phyloP scores from a whole-genome alignment of 2,329 filamentous ascomycete genomes.

The Aspergillus brunneoviolaceus region DNA sequence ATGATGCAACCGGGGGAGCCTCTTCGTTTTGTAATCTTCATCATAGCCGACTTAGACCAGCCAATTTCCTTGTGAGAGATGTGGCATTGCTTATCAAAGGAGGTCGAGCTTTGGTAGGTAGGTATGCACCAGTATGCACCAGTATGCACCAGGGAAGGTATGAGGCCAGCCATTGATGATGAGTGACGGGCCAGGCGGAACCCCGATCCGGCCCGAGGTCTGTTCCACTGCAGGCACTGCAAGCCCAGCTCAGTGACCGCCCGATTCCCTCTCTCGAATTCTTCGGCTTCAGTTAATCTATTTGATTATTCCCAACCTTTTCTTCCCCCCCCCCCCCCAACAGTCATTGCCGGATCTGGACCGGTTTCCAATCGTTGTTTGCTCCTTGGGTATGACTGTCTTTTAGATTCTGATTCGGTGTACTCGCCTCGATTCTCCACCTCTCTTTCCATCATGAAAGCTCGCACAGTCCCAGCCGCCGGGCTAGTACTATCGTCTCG shows the following conservation, averaged over 20 bases:
- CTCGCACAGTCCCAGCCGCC: conserved; percentile 38
- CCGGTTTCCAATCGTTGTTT: conserved; percentile 1
- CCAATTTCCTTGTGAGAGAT: not conserved
- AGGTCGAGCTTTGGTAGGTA: not conserved
- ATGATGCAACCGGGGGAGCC: not conserved
- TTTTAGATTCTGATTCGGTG: not conserved
- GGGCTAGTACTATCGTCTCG: conserved; percentile 36
- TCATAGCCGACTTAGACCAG: not conserved
- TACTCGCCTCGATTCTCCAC: not conserved
- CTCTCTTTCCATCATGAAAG: conserved; percentile 36
- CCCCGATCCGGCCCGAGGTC: conserved; percentile 8
- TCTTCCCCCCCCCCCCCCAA: not conserved
- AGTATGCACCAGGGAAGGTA: not conserved
- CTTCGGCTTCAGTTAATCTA: conserved; percentile 1
- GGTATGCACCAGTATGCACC: too few relatives aligned
- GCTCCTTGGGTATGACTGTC: conserved; percentile 6
- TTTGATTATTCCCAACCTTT: not conserved
- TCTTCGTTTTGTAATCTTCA: not conserved
- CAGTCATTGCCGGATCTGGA: conserved; percentile 6
- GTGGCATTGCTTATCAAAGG: too few relatives aligned
- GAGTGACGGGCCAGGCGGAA: not conserved
- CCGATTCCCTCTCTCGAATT: conserved; percentile 8
- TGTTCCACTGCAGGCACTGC: not conserved
- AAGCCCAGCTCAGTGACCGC: not conserved
- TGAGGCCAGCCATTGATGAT: not conserved